phyloP scores from a whole-genome alignment of 257 asterid species.

The Vinca minor region DNA sequence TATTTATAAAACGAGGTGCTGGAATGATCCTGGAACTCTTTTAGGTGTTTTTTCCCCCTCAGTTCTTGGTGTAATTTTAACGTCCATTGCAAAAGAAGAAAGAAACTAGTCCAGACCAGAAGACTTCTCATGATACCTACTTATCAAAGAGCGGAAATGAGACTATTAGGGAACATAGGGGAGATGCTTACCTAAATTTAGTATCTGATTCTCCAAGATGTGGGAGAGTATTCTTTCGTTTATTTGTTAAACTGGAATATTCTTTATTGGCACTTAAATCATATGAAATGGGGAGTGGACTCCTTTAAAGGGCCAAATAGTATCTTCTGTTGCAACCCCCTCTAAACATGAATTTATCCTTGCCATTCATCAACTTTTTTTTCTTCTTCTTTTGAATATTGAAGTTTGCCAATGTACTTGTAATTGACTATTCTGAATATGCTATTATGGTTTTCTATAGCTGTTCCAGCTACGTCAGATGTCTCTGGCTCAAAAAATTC shows the following conservation, averaged over 20 bases:
- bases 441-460: constrained; percentile 23
- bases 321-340: background rate
- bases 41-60: too few relatives aligned
- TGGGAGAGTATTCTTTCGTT: background rate
- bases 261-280: background rate
- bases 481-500: constrained; percentile 36
- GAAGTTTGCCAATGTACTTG: background rate
- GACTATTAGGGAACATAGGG: background rate
- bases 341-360: background rate
- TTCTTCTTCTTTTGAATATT: background rate
- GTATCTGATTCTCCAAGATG: background rate
- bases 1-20: too few relatives aligned
- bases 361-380: background rate
- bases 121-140: background rate
- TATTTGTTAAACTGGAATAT: background rate
- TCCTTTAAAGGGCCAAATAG: background rate
- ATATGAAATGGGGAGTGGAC: background rate
- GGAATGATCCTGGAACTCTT: too few relatives aligned
- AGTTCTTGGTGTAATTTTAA: too few relatives aligned
- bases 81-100: too few relatives aligned
- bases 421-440: background rate
- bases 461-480: constrained; percentile 42
- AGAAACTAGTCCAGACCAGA: too few relatives aligned
- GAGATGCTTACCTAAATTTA: background rate
- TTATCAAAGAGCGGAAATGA: background rate